Percentiles rank a stretch among this genome's conserved stretches.
Evolutionary conservation across 352 stramenopile genomes (phyloP).

Genomic region (Phytophthora syringae): DNA sequence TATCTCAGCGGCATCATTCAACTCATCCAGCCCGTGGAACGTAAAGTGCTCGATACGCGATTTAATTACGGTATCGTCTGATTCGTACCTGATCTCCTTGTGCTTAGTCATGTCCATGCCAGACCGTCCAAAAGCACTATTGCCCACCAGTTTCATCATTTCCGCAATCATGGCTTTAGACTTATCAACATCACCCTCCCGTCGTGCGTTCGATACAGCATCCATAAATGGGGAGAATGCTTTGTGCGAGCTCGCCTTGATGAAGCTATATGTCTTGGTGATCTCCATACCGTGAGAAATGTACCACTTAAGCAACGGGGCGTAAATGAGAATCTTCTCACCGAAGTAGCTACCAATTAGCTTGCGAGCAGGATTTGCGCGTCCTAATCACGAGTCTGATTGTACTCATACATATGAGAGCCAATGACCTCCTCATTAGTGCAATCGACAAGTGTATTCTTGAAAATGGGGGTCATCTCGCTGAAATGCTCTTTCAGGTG

Average conservation of each 20-base stretch:
- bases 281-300: constrained; percentile 35
- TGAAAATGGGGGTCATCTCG: background rate
- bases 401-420: too few relatives aligned
- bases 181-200: constrained; percentile 17
- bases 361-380: constrained; percentile 20
- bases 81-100: too few relatives aligned
- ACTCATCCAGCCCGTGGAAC: too few relatives aligned
- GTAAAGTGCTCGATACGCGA: too few relatives aligned
- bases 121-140: too few relatives aligned
- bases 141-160: too few relatives aligned
- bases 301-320: constrained; percentile 45
- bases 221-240: too few relatives aligned
- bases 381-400: background rate
- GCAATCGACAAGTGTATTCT: background rate
- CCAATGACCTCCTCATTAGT: too few relatives aligned
- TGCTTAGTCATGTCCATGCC: too few relatives aligned
- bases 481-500: background rate
- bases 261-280: constrained; percentile 34
- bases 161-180: constrained; percentile 16
- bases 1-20: background rate
- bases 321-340: constrained; percentile 42
- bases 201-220: constrained; percentile 21
- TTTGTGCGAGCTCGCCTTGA: too few relatives aligned
- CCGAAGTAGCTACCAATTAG: constrained; percentile 42
- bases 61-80: too few relatives aligned